Evolutionary conservation across 2,329 filamentous ascomycete species (phyloP), one percentile per base, ranked within the genome.

Genomic region (Zasmidium citrigriseum): DNA sequence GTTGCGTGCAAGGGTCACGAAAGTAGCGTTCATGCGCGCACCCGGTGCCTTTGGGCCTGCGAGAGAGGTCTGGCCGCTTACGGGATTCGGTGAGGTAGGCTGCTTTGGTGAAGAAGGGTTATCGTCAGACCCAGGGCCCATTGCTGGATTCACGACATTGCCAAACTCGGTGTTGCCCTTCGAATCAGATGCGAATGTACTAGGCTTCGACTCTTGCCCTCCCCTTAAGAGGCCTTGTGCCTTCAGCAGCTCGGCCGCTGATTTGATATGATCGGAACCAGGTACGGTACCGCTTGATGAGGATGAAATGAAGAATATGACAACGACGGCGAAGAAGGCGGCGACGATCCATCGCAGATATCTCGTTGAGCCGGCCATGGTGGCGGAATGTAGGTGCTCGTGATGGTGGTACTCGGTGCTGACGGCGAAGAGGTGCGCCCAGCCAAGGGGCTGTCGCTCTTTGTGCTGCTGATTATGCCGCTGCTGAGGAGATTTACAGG

Each of bases 1-100:
- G 79, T 99, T 99, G 70, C 95, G 89, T 54, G 95, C 95, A 61
- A 99, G 85, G 21, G 93, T 96, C 54, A 99, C 92, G 72, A 99
- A 99, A 11, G 95, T 99, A 52, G 96, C 95, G 77, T 99, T 99
- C 83, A 96, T 91, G 70, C 91, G 89, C 60, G 87, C 85, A 52
- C 89, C 89, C 11, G 85, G 79, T 14, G 84, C 83, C 18, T 76
- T 72, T 20, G 75, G 69, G 66, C 68, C 54, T 72, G 76, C 54
- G 71, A 75, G 44, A 67, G 73, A 5, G 70, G 75, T 57, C 63
- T 64, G 56, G 54, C 58, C 58, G 20, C 52, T 55, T 46, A 56
- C 57, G n/a, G 61, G 50, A 64, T 72, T 73, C 46, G 70, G 72
- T 21, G 72, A 69, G 38, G 68, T 73, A 51, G 57, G 54, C 9